Evolutionary conservation across 805 yeast species (phyloP).

Genomic region (Teunomyces funiuensis): DNA sequence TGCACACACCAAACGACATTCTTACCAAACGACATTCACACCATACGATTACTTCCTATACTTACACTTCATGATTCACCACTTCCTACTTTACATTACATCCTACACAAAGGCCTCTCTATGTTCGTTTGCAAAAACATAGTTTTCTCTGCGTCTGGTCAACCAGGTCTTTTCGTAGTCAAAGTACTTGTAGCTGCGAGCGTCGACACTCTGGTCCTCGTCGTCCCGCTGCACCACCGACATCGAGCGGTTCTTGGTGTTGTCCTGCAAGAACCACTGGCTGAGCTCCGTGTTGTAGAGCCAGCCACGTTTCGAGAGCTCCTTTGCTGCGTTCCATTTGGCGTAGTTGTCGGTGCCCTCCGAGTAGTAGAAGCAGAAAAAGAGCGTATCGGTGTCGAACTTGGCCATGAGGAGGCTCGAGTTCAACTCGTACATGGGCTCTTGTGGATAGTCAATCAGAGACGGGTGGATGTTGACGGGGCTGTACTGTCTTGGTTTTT

Average conservation of each 20-base stretch:
- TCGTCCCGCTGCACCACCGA: slow-evolving; percentile 20
- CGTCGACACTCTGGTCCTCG: slow-evolving; percentile 25
- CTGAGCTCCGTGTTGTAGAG: slow-evolving; percentile 64
- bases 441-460: slow-evolving; percentile 86
- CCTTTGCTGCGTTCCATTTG: slow-evolving; percentile 66
- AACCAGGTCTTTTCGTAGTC: slow-evolving; percentile 70
- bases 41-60: no score
- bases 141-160: slow-evolving; percentile 44
- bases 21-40: no score
- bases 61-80: no score
- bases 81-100: no score
- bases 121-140: slow-evolving; percentile 29
- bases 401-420: slow-evolving; percentile 62
- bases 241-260: slow-evolving; percentile 34
- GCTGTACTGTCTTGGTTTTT: slow-evolving; percentile 71
- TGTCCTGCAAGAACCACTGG: slow-evolving; percentile 80
- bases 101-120: slow-evolving; percentile 25
- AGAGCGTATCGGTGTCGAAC: slow-evolving; percentile 83
- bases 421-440: slow-evolving; percentile 67
- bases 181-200: slow-evolving; percentile 70
- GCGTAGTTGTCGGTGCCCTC: slow-evolving; percentile 36
- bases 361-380: slow-evolving; percentile 88
- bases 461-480: slow-evolving; percentile 88
- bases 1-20: no score
- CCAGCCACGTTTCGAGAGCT: slow-evolving; percentile 82